A percentile compares a stretch with the other conserved stretches of the same genome.
Evolutionary conservation across 768 basidiomycete genomes (phyloP).

Genomic region (Suillus tomentosus): DNA sequence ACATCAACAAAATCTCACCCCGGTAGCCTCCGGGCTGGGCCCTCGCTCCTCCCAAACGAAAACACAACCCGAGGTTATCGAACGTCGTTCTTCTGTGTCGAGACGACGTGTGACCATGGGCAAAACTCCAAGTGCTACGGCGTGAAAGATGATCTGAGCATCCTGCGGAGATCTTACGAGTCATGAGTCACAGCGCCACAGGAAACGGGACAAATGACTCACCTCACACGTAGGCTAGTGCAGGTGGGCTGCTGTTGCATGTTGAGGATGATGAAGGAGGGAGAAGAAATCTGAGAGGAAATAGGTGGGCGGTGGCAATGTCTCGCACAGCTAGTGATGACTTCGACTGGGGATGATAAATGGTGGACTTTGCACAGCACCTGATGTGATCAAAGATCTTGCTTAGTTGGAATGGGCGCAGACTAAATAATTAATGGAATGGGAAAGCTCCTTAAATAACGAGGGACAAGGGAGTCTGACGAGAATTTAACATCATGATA

Average conservation of each 20-base stretch:
- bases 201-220: conserved; percentile 8
- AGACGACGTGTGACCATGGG: conserved; percentile 73
- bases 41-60: conserved; percentile 87
- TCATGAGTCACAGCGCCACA: not conserved
- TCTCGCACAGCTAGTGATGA: conserved; percentile 3
- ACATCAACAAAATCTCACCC: conserved; percentile 43
- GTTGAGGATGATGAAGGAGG: conserved; percentile 9
- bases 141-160: conserved; percentile 76
- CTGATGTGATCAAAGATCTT: conserved; percentile 4
- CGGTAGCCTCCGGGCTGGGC: conserved; percentile 63
- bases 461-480: conserved; percentile 20
- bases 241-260: conserved; percentile 74
- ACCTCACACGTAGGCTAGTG: conserved; percentile 56
- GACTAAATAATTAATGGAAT: conserved; percentile 7
- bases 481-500: conserved; percentile 16
- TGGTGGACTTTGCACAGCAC: conserved; percentile 1
- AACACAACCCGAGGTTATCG: conserved; percentile 69
- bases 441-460: conserved; percentile 33
- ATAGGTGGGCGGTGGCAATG: not conserved
- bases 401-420: conserved; percentile 7
- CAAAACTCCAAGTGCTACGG: conserved; percentile 55
- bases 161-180: conserved; percentile 53
- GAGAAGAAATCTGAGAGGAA: conserved; percentile 10
- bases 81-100: conserved; percentile 73
- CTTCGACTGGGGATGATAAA: conserved; percentile 8